These are phyloP conservation scores for Allium cepa DNA, from an alignment of 106 monocot genomes.

Conservation along the genomic window DNA sequence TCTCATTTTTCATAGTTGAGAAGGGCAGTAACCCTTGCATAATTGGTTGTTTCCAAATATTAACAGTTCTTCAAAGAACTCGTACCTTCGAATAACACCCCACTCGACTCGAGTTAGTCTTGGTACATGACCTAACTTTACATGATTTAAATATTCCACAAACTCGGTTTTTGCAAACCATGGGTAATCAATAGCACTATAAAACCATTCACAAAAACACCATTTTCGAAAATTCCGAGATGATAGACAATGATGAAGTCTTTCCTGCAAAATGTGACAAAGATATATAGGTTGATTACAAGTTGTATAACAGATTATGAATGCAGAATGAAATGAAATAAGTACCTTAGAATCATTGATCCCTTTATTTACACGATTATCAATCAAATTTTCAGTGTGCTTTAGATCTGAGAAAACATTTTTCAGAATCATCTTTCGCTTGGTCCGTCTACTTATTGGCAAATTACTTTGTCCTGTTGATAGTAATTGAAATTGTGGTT, in stretches of 20 bases:
- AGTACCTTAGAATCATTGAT: constrained; percentile 42
- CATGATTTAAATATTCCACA: constrained; percentile 96
- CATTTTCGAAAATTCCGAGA: constrained; percentile 75
- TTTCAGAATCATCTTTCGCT: constrained; percentile 44
- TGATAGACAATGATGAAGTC: constrained; percentile 56
- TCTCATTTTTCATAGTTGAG: no score
- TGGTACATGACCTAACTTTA: constrained; percentile 86
- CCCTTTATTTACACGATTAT: constrained; percentile 26
- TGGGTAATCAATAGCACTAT: constrained; percentile 98
- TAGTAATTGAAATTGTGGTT: constrained; percentile 23
- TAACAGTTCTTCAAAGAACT: background rate
- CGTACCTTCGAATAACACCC: constrained; percentile 94
- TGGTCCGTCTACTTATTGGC: constrained; percentile 32
- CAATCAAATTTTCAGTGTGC: constrained; percentile 34
- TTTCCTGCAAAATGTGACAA: constrained; percentile 40
- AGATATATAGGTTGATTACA: background rate
- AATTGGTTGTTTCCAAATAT: no score
- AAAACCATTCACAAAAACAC: constrained; percentile 99
- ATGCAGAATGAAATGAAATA: constrained; percentile 2
- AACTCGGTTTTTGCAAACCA: constrained; percentile 99
- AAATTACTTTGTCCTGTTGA: constrained; percentile 20
- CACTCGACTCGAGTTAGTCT: constrained; percentile 97
- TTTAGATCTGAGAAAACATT: constrained; percentile 48
- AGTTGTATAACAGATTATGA: background rate
- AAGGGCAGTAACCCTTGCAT: no score